A percentile compares a stretch with the other conserved stretches of the same genome.
Evolutionary conservation across 139 green algal species (phyloP).

Genomic region (Microglena sp.): DNA sequence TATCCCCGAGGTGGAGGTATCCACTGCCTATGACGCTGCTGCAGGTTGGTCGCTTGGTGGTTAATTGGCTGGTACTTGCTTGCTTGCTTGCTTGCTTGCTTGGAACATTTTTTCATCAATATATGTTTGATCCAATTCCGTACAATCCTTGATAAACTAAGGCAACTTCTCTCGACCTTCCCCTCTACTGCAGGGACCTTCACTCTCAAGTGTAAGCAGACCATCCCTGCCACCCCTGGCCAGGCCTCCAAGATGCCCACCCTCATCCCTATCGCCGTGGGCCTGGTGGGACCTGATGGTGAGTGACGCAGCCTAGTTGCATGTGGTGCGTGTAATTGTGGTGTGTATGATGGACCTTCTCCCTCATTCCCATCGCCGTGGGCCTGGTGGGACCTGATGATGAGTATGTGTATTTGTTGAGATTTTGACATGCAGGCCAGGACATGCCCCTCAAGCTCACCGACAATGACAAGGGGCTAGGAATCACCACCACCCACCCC

Average conservation of each 20-base stretch:
- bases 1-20: too few relatives aligned
- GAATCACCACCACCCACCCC: constrained; percentile 21
- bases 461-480: constrained; percentile 1
- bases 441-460: constrained; percentile 70
- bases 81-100: too few relatives aligned
- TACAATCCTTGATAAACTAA: too few relatives aligned
- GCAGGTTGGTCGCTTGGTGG: too few relatives aligned
- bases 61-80: too few relatives aligned
- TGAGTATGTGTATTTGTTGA: too few relatives aligned
- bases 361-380: constrained; percentile 66
- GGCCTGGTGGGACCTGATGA: constrained; percentile 72
- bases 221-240: constrained; percentile 56
- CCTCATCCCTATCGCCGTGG: constrained; percentile 74
- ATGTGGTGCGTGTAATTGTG: neutral
- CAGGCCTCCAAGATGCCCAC: constrained; percentile 70
- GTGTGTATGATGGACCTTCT: neutral
- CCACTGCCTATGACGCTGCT: too few relatives aligned
- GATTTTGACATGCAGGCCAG: constrained; percentile 29
- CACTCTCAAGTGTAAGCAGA: constrained; percentile 62
- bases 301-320: too few relatives aligned
- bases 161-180: too few relatives aligned
- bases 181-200: too few relatives aligned
- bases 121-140: too few relatives aligned
- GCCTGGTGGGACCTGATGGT: constrained; percentile 69
- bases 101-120: too few relatives aligned